Evolutionary conservation across 108 stramenopile genomes (phyloP).

Genomic region (Pseudonitzschia delicatissima): DNA sequence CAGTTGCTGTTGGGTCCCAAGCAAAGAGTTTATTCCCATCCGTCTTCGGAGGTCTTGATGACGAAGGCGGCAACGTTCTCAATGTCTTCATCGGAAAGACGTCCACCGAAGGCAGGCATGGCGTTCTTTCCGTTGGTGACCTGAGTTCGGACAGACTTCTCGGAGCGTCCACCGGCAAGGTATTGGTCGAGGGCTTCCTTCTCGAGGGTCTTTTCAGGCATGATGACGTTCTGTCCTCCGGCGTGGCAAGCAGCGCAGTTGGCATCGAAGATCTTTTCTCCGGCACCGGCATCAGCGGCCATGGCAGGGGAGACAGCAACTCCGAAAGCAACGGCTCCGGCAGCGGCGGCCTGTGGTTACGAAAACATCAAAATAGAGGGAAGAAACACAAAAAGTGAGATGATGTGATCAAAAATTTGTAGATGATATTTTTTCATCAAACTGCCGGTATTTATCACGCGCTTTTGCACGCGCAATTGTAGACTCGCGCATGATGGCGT

Average conservation of each 20-base stretch:
- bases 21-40: slow-evolving; percentile 70
- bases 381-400: not conserved
- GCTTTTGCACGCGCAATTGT: no score
- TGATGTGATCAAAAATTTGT: not conserved
- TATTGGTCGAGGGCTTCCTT: slow-evolving; percentile 90
- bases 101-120: slow-evolving; percentile 96
- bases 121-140: slow-evolving; percentile 96
- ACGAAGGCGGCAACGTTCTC: slow-evolving; percentile 90
- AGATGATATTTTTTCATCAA: no score
- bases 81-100: slow-evolving; percentile 87
- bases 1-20: not conserved
- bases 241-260: slow-evolving; percentile 96
- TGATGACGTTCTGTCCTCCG: slow-evolving; percentile 94
- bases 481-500: no score
- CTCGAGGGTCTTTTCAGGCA: slow-evolving; percentile 91
- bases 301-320: slow-evolving; percentile 71
- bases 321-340: slow-evolving; percentile 66
- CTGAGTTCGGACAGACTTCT: slow-evolving; percentile 79
- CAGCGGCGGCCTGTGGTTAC: slow-evolving; percentile 57
- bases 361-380: not conserved
- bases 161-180: slow-evolving; percentile 85
- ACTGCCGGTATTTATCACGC: no score
- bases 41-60: slow-evolving; percentile 68
- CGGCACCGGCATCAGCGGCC: slow-evolving; percentile 82
- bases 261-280: slow-evolving; percentile 88